Base-by-base conservation (phyloP, 345 rosid species). In the Trapa bicornis region DNA sequence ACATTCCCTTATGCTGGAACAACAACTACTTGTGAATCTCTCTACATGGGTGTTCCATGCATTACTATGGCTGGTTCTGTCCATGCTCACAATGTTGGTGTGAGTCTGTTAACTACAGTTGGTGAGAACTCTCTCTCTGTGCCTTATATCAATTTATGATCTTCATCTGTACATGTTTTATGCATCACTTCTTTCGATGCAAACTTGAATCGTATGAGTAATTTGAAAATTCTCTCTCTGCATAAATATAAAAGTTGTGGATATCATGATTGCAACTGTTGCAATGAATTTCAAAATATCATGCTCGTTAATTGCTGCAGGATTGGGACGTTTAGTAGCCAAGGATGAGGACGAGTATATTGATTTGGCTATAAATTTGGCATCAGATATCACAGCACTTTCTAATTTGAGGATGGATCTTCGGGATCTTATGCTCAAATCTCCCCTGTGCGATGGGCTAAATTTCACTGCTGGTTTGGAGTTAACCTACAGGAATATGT, bases 1-100 rank as follows among this genome's bases (percentile, higher is more conserved):
- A 91, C 99, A 69, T 94, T 94, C 70, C 99, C 97, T 13, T 94
- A 94, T 82, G 99, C 99, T 72, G 99, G 99, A 78, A 94, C 99
- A 1, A 94, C 99, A 16, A 94, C 99, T 5, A 94, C 99, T 0
- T 94, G 99, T 72, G 99, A 94, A 82, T 94, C 99, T 43, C 76
- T 92, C 43, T 92, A 84, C 86, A 92, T 92, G 98, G 98, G 98
- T 71, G 98, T 92, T 69, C 98, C 98, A 38, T 92, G 98, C 70
- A 84, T 92, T 74, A 84, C 98, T 11, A 89, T 92, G 98, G 94
- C 90, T 71, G 98, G 98, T 68, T 81, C 96, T 6, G 96, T 92
- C 15, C 97, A 92, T 77, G 98, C 98, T 80, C 97, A 89, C 74
- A 94, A 94, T 74, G 99, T 94, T 67, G 99, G 99, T 32, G 99